Evolutionary conservation across 164 flowering plant species (phyloP), one percentile per base, ranked within the genome.

Genomic region (Saururus chinensis): DNA sequence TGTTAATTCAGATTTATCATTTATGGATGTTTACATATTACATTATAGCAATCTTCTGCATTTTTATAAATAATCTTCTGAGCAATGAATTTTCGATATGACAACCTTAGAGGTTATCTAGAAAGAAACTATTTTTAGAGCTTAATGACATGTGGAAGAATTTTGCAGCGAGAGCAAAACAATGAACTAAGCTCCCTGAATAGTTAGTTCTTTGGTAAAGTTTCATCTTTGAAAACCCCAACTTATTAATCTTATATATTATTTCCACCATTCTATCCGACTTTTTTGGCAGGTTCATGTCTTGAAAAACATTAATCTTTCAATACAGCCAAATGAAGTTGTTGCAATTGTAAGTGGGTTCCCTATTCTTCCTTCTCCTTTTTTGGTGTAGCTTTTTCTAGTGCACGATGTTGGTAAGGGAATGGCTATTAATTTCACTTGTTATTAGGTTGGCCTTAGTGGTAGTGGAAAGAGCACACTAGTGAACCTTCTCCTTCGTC

Each of bases 391-490:
- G 23, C 61, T 57, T 55, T 56, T 55, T n/a, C 12, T n/a, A 22
- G 25, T 17, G 24, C 59, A 9, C 17, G 12, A 51, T 35, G 24
- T 49, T 20, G 51, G 35, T 56, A 25, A 21, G 23, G 21, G 20
- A 19, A 14, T 68, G 48, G 68, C 35, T 22, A 7, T 35, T 30
- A 37, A 22, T 12, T 35, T 48, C 25, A 51, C 30, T 45, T 64
- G 56, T 71, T 67, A 51, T 58, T 66, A 92, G 98, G 98, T 87
- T 74, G 98, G 98, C 67, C 92, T 89, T 53, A 92, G 95, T 74
- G 98, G 96, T 42, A 92, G 96, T 76, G 98, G 98, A 60, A 92
- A 89, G 70, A 89, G 95, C 82, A 86, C 96, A 53, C 62, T 92
- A 37, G 93, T 92, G 67, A 89, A 77, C 77, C 85, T 92, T 64